Conservation (phyloP, 1,284 basidiomycete genomes). For the Uromyces viciae-fabae region DNA sequence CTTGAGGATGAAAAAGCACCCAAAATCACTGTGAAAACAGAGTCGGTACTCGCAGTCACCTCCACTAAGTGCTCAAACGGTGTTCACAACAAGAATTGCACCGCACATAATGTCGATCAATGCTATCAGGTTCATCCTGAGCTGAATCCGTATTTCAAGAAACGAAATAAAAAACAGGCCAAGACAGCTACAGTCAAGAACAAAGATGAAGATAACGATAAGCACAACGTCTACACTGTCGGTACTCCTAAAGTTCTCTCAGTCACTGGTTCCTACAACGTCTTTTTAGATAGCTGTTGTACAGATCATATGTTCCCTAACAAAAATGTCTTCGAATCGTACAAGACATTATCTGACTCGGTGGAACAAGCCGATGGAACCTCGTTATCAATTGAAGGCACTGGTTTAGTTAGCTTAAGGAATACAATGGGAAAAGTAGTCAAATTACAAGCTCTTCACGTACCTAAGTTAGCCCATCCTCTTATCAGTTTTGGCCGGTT, state of each 20-base stretch:
- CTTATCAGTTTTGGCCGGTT: slow-evolving; percentile 8
- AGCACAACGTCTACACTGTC: not conserved
- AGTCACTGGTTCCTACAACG: not conserved
- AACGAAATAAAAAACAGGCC: not conserved
- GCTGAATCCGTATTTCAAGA: not conserved
- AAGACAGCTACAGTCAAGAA: not conserved
- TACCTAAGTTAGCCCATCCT: not conserved
- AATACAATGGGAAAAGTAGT: not conserved
- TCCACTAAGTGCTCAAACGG: not conserved
- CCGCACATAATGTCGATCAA: not conserved
- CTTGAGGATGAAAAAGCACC: no score
- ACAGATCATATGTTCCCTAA: slow-evolving; percentile 9
- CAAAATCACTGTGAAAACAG: not conserved
- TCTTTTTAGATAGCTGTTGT: slow-evolving; percentile 4
- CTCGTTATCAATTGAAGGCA: not conserved
- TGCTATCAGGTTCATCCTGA: not conserved
- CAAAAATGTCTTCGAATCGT: not conserved
- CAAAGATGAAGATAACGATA: no score
- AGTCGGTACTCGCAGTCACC: not conserved
- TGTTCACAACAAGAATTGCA: not conserved
- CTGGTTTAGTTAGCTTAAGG: not conserved
- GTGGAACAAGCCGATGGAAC: not conserved
- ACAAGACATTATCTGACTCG: not conserved
- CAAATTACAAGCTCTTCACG: not conserved
- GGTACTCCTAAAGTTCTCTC: not conserved